Evolutionary conservation across 257 asterid genomes (phyloP), one percentile per base, ranked within the genome.

Genomic region (Avicennia marina): DNA sequence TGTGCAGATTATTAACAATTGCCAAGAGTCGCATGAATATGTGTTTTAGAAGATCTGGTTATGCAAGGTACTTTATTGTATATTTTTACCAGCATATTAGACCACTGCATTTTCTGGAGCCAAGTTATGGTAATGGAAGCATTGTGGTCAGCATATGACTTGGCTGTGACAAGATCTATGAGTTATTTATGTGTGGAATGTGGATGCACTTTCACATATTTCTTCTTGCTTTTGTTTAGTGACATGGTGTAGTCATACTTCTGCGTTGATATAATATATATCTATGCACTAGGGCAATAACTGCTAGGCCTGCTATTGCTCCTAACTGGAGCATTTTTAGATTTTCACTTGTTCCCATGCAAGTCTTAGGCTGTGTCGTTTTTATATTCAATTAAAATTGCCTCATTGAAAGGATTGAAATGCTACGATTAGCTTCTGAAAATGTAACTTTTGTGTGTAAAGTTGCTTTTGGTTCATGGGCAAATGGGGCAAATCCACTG

Each of bases 121-220:
- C 13, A 18, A 22, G 29, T 47, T 47, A 6, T 19, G 22, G 31
- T 47, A 11, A 47, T 16, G 29, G 26, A 22, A 47, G 29, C 31
- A 21, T 6, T 11, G 4, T 15, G 22, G 75, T 72, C 81, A 68
- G 82, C 55, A 29, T 44, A 26, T 70, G 45, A 62, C 73, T 58
- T 76, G 63, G 62, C 67, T 57, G 47, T 24, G 56, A 48, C 31
- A 34, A 41, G 54, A 40, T 42, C 16, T 9, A 50, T 32, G 18
- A 46, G 11, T 46, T 46, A 46, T 46, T 8, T 17, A 38, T 16
- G 11, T 38, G n/a, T n/a, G n/a, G n/a, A n/a, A n/a, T n/a, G n/a
- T n/a, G n/a, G n/a, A n/a, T n/a, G n/a, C n/a, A n/a, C n/a, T n/a
- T n/a, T n/a, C n/a, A n/a, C n/a, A n/a, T n/a, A n/a, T n/a, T n/a